phyloP scores from a whole-genome alignment of 2,329 filamentous ascomycete species.

The Pseudogymnoascus sp. region DNA sequence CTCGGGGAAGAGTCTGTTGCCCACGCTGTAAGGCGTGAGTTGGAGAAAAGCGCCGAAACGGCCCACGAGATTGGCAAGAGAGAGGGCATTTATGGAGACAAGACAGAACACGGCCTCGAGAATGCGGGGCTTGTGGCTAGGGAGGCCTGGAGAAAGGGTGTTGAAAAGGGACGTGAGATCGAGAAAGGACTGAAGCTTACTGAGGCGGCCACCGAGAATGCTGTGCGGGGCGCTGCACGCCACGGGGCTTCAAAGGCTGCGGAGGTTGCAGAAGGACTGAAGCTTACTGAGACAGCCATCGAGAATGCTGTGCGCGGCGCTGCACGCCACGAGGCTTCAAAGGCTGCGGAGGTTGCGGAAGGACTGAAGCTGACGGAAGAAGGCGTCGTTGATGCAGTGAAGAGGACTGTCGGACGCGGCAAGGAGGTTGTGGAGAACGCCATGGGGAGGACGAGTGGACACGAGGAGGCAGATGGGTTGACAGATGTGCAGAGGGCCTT shows the following conservation, averaged over 20 bases:
- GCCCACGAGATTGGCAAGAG: neutral
- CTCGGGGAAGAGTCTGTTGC: neutral
- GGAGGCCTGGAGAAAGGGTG: slow-evolving; percentile 5
- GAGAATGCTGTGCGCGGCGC: neutral
- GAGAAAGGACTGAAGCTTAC: neutral
- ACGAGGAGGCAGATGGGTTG: slow-evolving; percentile 37
- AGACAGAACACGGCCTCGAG: slow-evolving; percentile 13
- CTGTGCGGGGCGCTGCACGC: neutral
- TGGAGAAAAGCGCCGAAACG: neutral
- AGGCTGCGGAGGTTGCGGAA: slow-evolving; percentile 16
- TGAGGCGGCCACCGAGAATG: neutral
- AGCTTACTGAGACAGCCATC: neutral
- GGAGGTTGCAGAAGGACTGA: slow-evolving; percentile 22
- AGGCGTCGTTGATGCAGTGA: slow-evolving; percentile 36
- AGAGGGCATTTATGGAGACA: neutral
- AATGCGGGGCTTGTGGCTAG: slow-evolving; percentile 20
- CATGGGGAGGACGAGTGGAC: slow-evolving; percentile 36
- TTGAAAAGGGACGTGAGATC: neutral
- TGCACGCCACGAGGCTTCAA: neutral
- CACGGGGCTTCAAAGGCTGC: neutral
- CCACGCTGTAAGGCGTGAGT: neutral
- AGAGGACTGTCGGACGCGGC: slow-evolving; percentile 34
- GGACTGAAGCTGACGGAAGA: slow-evolving; percentile 30
- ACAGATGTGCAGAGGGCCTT: slow-evolving; percentile 42
- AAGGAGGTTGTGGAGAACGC: slow-evolving; percentile 36